A percentile compares a stretch with the other conserved stretches of the same genome.
Conservation (phyloP, 1,139 yeast genomes). For the Hemisphaericaspora lyxosophila region DNA sequence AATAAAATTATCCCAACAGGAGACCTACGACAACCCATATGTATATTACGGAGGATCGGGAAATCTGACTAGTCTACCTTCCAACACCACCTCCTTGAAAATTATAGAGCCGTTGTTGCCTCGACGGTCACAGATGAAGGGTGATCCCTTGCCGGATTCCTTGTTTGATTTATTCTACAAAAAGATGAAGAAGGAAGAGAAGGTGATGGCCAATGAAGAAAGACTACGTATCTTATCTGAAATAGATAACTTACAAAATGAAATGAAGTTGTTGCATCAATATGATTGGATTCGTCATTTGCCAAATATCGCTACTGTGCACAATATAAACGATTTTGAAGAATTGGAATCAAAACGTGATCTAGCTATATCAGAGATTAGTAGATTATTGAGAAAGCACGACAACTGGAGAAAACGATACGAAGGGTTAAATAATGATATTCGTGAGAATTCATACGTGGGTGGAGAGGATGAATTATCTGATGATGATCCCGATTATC, state of each 20-base stretch:
- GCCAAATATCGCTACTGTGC: slow-evolving; percentile 53
- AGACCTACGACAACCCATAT: slow-evolving; percentile 9
- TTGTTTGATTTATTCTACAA: slow-evolving; percentile 53
- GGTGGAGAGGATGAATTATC: slow-evolving; percentile 6
- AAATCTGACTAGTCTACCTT: slow-evolving; percentile 10
- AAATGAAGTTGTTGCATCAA: slow-evolving; percentile 46
- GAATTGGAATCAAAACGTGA: slow-evolving; percentile 53
- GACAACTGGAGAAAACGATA: slow-evolving; percentile 42
- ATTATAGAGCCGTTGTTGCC: slow-evolving; percentile 18
- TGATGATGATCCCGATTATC: slow-evolving; percentile 17
- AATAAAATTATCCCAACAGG: slow-evolving; percentile 16
- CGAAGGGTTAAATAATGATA: slow-evolving; percentile 27
- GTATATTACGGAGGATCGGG: slow-evolving; percentile 12
- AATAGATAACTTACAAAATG: slow-evolving; percentile 48
- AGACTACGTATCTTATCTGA: slow-evolving; percentile 50
- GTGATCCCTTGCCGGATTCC: slow-evolving; percentile 48
- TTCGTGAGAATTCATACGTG: slow-evolving; percentile 17
- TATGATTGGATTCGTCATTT: slow-evolving; percentile 58
- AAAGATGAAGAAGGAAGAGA: slow-evolving; percentile 66
- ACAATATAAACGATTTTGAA: slow-evolving; percentile 41
- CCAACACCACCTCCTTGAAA: slow-evolving; percentile 1
- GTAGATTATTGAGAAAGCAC: slow-evolving; percentile 45
- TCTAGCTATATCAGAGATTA: slow-evolving; percentile 53
- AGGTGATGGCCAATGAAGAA: slow-evolving; percentile 60
- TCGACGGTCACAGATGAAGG: slow-evolving; percentile 19